Evolutionary conservation across 2,329 filamentous ascomycete species (phyloP), one percentile per base, ranked within the genome.

Genomic region (Monosporascus sp.): DNA sequence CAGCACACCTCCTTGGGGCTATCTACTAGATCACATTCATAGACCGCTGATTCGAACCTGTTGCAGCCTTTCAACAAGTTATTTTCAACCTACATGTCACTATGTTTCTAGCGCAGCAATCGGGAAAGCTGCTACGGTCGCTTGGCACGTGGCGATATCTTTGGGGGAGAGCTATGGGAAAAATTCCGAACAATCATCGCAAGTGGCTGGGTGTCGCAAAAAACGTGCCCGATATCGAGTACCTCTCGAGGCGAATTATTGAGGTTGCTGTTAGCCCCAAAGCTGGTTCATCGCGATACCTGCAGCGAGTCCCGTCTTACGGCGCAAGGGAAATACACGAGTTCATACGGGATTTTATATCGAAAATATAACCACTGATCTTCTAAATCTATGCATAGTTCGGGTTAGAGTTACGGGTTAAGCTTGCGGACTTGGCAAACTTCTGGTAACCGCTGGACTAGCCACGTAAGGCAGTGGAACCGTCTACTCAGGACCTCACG

Each of bases 151-250:
- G 37, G 37, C 37, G 37, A 39, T 39, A 39, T 39, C 37, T 39
- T 39, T 39, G 37, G 37, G 37, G 37, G 37, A 46, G 27, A 18
- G 46, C 46, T 48, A 36, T 48, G 2, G 27, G 37, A 2, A 36
- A 36, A 35, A 48, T 48, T 25, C 46, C 46, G 25, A 36, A 17
- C n/a, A 11, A 48, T 36, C 25, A 48, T 25, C 46, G 15, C 20
- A 53, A 44, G 25, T 55, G 48, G 24, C 36, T 55, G 8, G 54
- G 54, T 31, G 49, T 55, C 31, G 48, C 51, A 1, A 53, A 46
- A 24, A 53, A 55, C 20, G 14, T 53, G 20, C 36, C 50, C 8
- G 51, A 48, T 14, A 50, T 55, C 18, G 50, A 48, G 44, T 37
- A 48, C 17, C 54, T 55, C 17, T 53, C 51, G 5, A 48, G 48